phyloP scores from a whole-genome alignment of 2,329 filamentous ascomycete species.

The Epichloe typhina region DNA sequence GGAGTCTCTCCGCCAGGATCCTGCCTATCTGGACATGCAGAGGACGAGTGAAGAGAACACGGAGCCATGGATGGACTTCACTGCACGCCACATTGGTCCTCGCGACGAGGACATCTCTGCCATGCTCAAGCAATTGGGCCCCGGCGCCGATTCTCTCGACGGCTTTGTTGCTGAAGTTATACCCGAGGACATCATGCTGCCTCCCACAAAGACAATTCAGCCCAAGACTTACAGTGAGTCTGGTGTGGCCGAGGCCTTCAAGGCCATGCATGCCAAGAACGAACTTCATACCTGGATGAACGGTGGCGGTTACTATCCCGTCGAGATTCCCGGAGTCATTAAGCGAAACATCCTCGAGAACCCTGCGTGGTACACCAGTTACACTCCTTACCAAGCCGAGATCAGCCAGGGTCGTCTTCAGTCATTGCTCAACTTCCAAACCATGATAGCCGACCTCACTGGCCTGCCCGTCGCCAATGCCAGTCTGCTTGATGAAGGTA shows the following conservation, averaged over 20 bases:
- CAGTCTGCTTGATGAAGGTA: constrained; percentile 80
- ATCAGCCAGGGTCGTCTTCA: constrained; percentile 91
- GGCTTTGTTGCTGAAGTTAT: constrained; percentile 78
- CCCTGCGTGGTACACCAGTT: constrained; percentile 95
- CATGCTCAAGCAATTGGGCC: constrained; percentile 72
- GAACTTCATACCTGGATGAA: constrained; percentile 53
- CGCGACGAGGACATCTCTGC: constrained; percentile 52
- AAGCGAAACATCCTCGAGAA: constrained; percentile 87
- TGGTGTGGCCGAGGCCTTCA: constrained; percentile 12
- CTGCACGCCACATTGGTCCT: constrained; percentile 78
- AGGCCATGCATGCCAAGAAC: constrained; percentile 27
- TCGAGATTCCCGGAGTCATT: constrained; percentile 78
- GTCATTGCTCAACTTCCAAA: constrained; percentile 91
- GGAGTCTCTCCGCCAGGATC: constrained; percentile 10
- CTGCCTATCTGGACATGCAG: constrained; percentile 13
- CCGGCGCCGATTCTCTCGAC: constrained; percentile 60
- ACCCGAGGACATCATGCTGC: constrained; percentile 56
- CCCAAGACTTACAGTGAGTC: constrained; percentile 41
- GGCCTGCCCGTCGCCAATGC: constrained; percentile 81
- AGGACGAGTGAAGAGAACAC: constrained; percentile 9
- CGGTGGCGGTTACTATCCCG: constrained; percentile 77
- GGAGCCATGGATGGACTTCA: constrained; percentile 35
- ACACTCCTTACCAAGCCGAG: constrained; percentile 93
- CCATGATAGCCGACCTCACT: constrained; percentile 78
- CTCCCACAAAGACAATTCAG: constrained; percentile 19